Base-by-base conservation (phyloP, 306 rosid species). In the Fragaria iinumae region DNA sequence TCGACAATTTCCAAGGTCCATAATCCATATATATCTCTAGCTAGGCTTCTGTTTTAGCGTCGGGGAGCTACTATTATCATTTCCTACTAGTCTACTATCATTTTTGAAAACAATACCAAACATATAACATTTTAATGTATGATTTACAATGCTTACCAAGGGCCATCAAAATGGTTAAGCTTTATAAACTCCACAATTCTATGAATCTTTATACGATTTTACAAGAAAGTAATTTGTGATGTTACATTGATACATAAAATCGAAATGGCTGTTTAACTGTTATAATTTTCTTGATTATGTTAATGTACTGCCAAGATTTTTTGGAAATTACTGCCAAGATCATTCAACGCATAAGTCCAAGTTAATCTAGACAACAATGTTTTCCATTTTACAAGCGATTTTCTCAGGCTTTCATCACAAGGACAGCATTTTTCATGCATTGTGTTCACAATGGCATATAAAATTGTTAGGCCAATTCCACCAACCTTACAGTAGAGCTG, bases 401-500 rank as follows among this genome's bases (percentile, higher is more conserved):
- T 27, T 9, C 29, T 27, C 44, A 48, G 32, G 60, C 29, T 38
- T 2, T 48, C 10, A 13, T 70, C 38, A 10, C 44, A 17, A 45
- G 14, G 27, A 70, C 62, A 17, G 23, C 47, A 71, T 17, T 50
- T 34, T 50, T 5, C 64, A 11, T 34, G 17, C 29, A 71, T n/a
- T 43, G 25, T 65, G 16, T 6, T 11, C 72, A 44, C 52, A n/a
- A 27, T 39, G 17, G 2, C 50, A 41, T 60, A 12, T 60, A 62
- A 67, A 29, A 67, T n/a, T 23, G 52, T n/a, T 21, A 43, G 4
- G 34, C 34, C 34, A 32, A 32, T 32, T 32, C 34, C 72, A 68
- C 72, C 72, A 68, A 43, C 36, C 72, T 68, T 68, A 5, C 34
- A 39, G 53, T 20, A 39, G 50, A 67, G 71, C 50, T 67, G 71